Conservation (phyloP, 306 rosid species). For the Gynostemma pentaphyllum region DNA sequence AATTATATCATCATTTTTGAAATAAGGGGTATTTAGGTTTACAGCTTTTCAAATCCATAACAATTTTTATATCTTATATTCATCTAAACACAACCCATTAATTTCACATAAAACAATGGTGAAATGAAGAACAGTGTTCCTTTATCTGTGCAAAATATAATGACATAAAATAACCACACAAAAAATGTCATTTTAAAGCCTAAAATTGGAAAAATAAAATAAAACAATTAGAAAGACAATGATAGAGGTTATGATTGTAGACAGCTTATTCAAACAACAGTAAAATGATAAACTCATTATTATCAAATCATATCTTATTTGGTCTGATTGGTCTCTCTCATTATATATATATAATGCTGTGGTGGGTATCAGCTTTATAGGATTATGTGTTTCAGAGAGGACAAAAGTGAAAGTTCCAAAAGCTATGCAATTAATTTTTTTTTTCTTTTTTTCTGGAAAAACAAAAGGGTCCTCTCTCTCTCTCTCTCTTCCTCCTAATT, state of each 20-base stretch:
- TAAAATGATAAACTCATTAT: constrained; percentile 3
- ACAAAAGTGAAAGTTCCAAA: constrained; percentile 5
- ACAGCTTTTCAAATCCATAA: too few species aligned
- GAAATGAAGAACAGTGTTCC: too few species aligned
- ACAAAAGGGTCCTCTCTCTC: constrained; percentile 2
- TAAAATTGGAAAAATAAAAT: background rate
- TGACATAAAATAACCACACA: too few species aligned
- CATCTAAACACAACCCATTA: too few species aligned
- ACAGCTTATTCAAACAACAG: background rate
- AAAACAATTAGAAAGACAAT: background rate
- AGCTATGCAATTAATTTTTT: constrained; percentile 9
- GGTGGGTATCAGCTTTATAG: constrained; percentile 8
- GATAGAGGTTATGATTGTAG: background rate
- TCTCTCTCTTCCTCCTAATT: too few species aligned
- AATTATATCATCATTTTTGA: too few species aligned
- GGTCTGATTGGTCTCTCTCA: background rate
- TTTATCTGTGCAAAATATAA: too few species aligned
- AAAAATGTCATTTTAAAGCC: background rate
- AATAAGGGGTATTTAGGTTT: too few species aligned
- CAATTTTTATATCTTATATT: too few species aligned
- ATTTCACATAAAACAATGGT: too few species aligned
- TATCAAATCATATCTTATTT: constrained; percentile 4
- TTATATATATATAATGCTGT: background rate
- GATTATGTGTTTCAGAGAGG: constrained; percentile 3
- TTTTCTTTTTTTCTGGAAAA: background rate